phyloP scores from a whole-genome alignment of 805 yeast genomes.

The Ogataea henricii region DNA sequence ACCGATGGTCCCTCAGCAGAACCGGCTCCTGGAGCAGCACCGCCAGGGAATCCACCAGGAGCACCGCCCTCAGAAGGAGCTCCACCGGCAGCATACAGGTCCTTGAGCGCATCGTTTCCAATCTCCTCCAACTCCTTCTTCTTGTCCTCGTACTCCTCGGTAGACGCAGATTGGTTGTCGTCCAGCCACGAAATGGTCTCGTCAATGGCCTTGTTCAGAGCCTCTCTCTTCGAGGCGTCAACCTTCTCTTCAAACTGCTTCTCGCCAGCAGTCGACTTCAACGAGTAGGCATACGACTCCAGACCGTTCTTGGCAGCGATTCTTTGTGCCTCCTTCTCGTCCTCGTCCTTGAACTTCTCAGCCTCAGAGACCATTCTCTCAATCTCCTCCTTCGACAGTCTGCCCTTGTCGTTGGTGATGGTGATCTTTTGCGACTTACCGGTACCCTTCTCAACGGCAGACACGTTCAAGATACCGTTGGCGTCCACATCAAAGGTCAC shows the following conservation, averaged over 20 bases:
- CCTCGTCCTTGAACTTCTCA: conserved; percentile 95
- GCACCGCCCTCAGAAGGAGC: conserved; percentile 71
- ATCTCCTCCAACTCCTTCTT: conserved; percentile 94
- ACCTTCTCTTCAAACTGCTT: conserved; percentile 79
- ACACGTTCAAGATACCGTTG: conserved; percentile 94
- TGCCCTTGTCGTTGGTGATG: conserved; percentile 98
- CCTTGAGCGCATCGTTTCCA: conserved; percentile 96
- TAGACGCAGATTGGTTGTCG: conserved; percentile 86
- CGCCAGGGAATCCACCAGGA: conserved; percentile 42
- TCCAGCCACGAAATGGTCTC: conserved; percentile 92
- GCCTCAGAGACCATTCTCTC: conserved; percentile 98
- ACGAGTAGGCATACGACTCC: conserved; percentile 92
- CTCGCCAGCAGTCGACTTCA: conserved; percentile 80
- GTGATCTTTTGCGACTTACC: conserved; percentile 97
- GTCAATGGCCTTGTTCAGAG: conserved; percentile 76
- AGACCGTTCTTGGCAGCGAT: conserved; percentile 92
- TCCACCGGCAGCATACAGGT: conserved; percentile 95
- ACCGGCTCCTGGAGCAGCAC: conserved; percentile 57
- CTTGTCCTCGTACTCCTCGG: conserved; percentile 88
- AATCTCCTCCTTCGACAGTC: conserved; percentile 95
- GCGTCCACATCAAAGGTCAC: conserved; percentile 97
- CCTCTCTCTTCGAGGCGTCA: conserved; percentile 47
- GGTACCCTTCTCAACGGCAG: conserved; percentile 97
- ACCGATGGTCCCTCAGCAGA: conserved; percentile 62
- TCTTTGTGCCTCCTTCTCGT: conserved; percentile 92